Base-by-base conservation (phyloP, 352 stramenopile species). In the Pythium brassicae region DNA sequence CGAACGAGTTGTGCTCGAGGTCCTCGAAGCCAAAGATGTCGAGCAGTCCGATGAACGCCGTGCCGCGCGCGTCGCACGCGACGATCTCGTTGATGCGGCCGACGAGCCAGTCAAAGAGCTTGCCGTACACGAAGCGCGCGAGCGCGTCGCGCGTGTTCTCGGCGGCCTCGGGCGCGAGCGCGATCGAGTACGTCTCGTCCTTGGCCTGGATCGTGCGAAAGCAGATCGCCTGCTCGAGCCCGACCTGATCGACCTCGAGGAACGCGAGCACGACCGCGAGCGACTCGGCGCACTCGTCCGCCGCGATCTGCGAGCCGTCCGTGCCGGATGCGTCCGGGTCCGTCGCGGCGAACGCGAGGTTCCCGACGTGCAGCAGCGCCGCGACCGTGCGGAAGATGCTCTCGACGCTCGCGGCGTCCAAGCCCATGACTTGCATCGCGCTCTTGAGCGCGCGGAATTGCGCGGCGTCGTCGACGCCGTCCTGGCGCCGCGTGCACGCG, bases 121-220 rank as follows among this genome's bases (percentile, higher is more conserved):
- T 91, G 25, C 81, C 87, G 63, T 99, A 99, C 6, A 97, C 72
- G 46, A 94, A 96, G 32, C 98, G 98, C 34, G 95, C 92, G 6
- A 99, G 68, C 12, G 96, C 95, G 55, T 98, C 94, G 48, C 93
- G 76, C 7, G 86, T 93, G 70, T 98, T 98, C 46, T 89, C 80
- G 29, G 87, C 86, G 2, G 71, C 81, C 29, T 87, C 78, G 0
- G 80, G 78, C 54, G 69, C 63, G 56, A 90, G 60, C 22, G 73
- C 78, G 51, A 96, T 89, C 22, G 84, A 86, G 55, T 97, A 86
- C 51, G 75, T 77, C 61, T 98, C 95, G 43, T 97, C 89, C 52
- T 95, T 78, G 11, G 96, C 96, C 66, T 97, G 85, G 62, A 99
- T 98, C 43, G 90, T 83, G 66, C 83, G 89, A 50, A 83, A 87